Evolutionary conservation across 192 early-diverging fungal species (phyloP).

Genomic region (Backusella mclennaniae): DNA sequence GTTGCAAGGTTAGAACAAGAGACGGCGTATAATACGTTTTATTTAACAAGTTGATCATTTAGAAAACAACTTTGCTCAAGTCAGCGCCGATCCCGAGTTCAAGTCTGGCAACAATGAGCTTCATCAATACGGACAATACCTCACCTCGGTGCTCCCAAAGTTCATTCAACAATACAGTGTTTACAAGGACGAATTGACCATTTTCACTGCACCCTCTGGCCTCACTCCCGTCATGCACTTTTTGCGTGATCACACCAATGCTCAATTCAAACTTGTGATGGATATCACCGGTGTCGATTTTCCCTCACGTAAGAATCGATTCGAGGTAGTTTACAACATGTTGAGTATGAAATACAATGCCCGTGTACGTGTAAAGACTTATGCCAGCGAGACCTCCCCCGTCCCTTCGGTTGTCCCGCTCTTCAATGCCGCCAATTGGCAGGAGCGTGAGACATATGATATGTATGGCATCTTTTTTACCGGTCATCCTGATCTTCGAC

Average conservation of each 20-base stretch:
- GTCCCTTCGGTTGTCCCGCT: slow-evolving; percentile 85
- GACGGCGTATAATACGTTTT: background rate
- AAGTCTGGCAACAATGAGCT: slow-evolving; percentile 47
- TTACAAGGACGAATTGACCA: slow-evolving; percentile 95
- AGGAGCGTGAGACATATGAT: slow-evolving; percentile 97
- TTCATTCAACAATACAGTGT: slow-evolving; percentile 96
- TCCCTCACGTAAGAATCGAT: slow-evolving; percentile 90
- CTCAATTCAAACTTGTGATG: slow-evolving; percentile 89
- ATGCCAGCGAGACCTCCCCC: slow-evolving; percentile 85
- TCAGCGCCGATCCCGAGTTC: slow-evolving; percentile 29
- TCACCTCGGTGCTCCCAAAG: slow-evolving; percentile 85
- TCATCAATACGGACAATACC: slow-evolving; percentile 88
- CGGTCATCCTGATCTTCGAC: slow-evolving; percentile 92
- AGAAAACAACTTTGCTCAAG: background rate
- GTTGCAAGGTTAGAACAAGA: slow-evolving; percentile 18
- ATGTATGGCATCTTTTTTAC: slow-evolving; percentile 98
- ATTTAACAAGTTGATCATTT: background rate
- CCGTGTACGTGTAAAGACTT: slow-evolving; percentile 97
- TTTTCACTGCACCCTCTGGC: slow-evolving; percentile 86
- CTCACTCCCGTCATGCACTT: slow-evolving; percentile 82
- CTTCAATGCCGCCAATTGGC: slow-evolving; percentile 91
- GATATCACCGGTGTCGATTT: slow-evolving; percentile 91
- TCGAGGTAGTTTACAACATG: slow-evolving; percentile 96
- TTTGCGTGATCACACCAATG: slow-evolving; percentile 87
- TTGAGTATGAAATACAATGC: slow-evolving; percentile 85